Evolutionary conservation across 2,329 filamentous ascomycete genomes (phyloP).

Genomic region (Penicillium sp.): DNA sequence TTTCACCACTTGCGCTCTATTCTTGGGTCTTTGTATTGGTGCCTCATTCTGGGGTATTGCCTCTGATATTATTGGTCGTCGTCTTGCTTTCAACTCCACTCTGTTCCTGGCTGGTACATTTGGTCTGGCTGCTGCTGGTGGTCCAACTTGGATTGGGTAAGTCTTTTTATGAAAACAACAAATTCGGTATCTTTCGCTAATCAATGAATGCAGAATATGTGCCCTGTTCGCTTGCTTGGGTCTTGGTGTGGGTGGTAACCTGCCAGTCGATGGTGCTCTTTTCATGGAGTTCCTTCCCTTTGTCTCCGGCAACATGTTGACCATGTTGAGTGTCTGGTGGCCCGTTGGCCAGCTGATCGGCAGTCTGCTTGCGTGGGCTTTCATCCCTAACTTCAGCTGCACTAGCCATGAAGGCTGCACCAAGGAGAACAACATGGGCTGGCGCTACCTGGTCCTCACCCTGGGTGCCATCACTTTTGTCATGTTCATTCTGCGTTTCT

Average conservation of each 20-base stretch:
- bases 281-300: constrained; percentile 80
- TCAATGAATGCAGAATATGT: constrained; percentile 47
- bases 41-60: constrained; percentile 79
- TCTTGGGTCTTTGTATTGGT: constrained; percentile 72
- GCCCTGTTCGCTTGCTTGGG: constrained; percentile 60
- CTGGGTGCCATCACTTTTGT: constrained; percentile 69
- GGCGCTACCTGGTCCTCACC: constrained; percentile 70
- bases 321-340: constrained; percentile 81
- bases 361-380: constrained; percentile 57
- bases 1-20: constrained; percentile 76
- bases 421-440: constrained; percentile 63
- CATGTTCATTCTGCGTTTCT: constrained; percentile 77
- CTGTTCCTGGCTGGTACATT: constrained; percentile 73
- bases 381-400: constrained; percentile 66
- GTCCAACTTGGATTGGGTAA: constrained; percentile 61
- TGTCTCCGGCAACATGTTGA: constrained; percentile 67
- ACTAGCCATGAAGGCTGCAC: constrained; percentile 41
- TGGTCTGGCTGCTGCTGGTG: constrained; percentile 67
- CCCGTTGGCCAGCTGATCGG: constrained; percentile 70
- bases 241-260: constrained; percentile 69
- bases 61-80: constrained; percentile 74
- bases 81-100: constrained; percentile 77
- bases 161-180: constrained; percentile 13
- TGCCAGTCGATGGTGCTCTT: constrained; percentile 74
- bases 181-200: constrained; percentile 22